Percentiles rank a stretch among this genome's conserved stretches.
These are phyloP conservation scores for Fusarium lyarnte DNA, from an alignment of 2,329 filamentous ascomycete species.

Conservation along the genomic window DNA sequence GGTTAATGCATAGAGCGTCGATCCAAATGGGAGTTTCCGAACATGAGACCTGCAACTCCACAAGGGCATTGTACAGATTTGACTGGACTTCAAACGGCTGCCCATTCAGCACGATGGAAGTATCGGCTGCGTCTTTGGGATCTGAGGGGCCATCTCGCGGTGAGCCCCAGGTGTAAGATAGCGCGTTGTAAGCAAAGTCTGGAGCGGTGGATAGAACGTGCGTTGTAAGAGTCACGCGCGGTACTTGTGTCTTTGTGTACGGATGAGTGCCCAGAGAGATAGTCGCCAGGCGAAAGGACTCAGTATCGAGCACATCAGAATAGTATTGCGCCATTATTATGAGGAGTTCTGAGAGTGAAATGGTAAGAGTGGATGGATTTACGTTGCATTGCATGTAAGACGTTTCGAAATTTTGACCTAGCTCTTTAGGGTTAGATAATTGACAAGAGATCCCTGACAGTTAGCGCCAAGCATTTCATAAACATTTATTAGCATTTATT, in stretches of 20 bases:
- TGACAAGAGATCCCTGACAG: too few relatives aligned
- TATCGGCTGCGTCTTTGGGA: too few relatives aligned
- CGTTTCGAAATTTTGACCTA: not conserved
- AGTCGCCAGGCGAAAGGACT: not conserved
- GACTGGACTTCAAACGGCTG: accelerated
- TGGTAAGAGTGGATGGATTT: not conserved
- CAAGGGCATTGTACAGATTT: not conserved
- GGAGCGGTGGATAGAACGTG: not conserved
- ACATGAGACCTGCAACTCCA: not conserved
- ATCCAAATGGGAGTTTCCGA: not conserved
- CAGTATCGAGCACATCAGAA: not conserved
- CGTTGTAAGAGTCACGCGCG: not conserved
- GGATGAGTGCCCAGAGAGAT: not conserved
- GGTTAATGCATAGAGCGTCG: conserved; percentile 9
- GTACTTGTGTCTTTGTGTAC: accelerated
- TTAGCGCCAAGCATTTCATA: too few relatives aligned
- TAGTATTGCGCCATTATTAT: conserved; percentile 6
- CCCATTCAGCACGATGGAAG: not conserved
- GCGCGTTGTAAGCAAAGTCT: not conserved
- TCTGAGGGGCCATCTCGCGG: not conserved
- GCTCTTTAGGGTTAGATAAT: too few relatives aligned
- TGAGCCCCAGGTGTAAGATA: conserved; percentile 12
- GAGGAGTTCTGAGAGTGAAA: too few relatives aligned
- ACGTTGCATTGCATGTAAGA: not conserved
- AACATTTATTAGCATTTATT: too few relatives aligned